Base-by-base conservation (phyloP, 371 early-diverging fungal species). In the Mucor irregularis region DNA sequence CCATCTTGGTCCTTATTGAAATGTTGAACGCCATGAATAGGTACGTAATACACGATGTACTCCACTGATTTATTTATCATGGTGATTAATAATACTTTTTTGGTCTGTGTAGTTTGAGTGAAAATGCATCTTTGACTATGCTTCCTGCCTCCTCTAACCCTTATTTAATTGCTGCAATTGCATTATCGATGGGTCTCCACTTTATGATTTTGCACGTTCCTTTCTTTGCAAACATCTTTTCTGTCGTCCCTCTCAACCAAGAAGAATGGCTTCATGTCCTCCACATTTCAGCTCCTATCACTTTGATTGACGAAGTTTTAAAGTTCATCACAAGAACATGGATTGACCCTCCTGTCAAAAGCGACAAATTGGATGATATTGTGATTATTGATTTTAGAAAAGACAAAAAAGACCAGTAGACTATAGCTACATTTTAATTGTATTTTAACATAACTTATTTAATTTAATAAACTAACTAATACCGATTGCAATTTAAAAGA, bases 21-120 rank as follows among this genome's bases (percentile, higher is more conserved):
- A 98, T 98, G 99, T 86, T 98, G 61, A 98, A 98, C 62, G 95
- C 97, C 43, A 87, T 95, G 76, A 96, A 96, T 78, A 67, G 66
- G 66, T 66, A 66, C 49, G 26, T 0, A 24, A 17, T 8, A 4
- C 95, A 56, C 96, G 94, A 22, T 10, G n/a, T 47, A 22, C 24
- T 19, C 16, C 28, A 45, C 33, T 95, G 78, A 91, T 94, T 39
- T 81, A 95, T 49, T 90, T 92, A n/a, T n/a, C n/a, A n/a, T n/a
- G n/a, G n/a, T n/a, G n/a, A 24, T 88, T 96, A 50, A 74, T 97
- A 42, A 21, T 14, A 96, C 96, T 16, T 88, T 90, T 64, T 94
- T n/a, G n/a, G n/a, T n/a, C n/a, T n/a, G n/a, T n/a, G n/a, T 62
- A 76, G 74, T 49, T 69, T 97, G 60, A 92, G 92, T 28, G 98